Base-by-base conservation (phyloP, 2,329 filamentous ascomycete genomes). In the Penicillium rolfsii region DNA sequence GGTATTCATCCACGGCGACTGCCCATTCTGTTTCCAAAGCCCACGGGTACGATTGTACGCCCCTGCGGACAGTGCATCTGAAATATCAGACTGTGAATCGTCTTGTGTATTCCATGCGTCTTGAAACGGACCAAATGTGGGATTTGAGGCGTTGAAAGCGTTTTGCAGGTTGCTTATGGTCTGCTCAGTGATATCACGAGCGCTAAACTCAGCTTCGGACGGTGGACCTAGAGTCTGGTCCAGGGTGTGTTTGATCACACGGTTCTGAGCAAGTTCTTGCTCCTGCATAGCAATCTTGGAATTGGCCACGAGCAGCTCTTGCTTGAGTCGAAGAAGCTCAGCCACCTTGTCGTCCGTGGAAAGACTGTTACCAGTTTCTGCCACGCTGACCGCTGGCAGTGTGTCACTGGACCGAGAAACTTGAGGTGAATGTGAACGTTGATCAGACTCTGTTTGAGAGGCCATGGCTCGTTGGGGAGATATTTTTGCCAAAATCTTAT, bases 201-300 rank as follows among this genome's bases (percentile, higher is more conserved):
- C 73, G 58, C 74, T 76, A 65, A 83, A 84, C 58, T 84, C 83
- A 41, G 76, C 73, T 64, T 85, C 83, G 33, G 82, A 84, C 6
- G 83, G 79, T 60, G 83, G 78, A 14, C 82, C 82, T 65, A 86
- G 78, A 55, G 81, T 80, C 68, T 87, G 84, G 61, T 87, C 84
- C 65, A 88, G 77, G 22, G 85, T 87, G 67, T 87, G 83, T 68
- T 85, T 85, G 59, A 85, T 84, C 53, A 86, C 82, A 45, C 84
- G 84, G 12, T 82, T 84, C 68, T 87, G 84, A 53, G 84, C 83
- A 60, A 87, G 78, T 73, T 88, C 85, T 62, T 87, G 81, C 63
- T 86, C 84, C 75, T 87, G 86, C 60, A 84, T 78, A 58, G 83
- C 82, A 70, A 88, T 84, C 66, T 83, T 83, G 59, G 83, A 82